Conservation (phyloP, 306 rosid species). For the Crotalaria pallida region DNA sequence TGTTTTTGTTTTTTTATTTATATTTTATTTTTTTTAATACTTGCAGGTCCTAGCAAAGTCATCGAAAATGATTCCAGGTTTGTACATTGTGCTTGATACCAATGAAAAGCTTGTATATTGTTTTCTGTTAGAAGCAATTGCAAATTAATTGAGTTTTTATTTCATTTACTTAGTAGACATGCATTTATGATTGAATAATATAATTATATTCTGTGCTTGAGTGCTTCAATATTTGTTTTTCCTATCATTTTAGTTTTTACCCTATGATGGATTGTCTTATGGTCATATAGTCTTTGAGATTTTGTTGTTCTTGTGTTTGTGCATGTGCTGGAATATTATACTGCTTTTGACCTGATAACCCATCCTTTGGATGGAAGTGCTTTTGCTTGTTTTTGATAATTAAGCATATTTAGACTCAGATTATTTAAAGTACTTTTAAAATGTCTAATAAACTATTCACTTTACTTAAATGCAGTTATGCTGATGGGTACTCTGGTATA, state of each 20-base stretch:
- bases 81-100: constrained; percentile 23
- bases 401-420: neutral
- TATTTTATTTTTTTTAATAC: constrained; percentile 6
- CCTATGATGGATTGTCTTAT: neutral
- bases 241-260: neutral
- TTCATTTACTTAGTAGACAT: neutral
- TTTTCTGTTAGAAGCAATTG: neutral
- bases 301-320: neutral
- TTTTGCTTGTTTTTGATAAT: neutral
- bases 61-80: constrained; percentile 99
- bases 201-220: neutral
- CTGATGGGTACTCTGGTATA: constrained; percentile 89
- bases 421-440: no score
- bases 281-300: neutral
- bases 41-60: constrained; percentile 97
- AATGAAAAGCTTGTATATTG: neutral
- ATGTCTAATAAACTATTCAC: constrained; percentile 21
- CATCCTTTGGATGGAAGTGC: neutral
- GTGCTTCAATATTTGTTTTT: neutral
- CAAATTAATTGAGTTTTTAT: neutral
- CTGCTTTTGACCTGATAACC: neutral
- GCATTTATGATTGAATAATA: constrained; percentile 4
- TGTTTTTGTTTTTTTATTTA: no score
- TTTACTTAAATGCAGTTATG: constrained; percentile 70
- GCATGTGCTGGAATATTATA: neutral